phyloP scores from a whole-genome alignment of 2,329 filamentous ascomycete genomes.

The Diplodia intermedia region DNA sequence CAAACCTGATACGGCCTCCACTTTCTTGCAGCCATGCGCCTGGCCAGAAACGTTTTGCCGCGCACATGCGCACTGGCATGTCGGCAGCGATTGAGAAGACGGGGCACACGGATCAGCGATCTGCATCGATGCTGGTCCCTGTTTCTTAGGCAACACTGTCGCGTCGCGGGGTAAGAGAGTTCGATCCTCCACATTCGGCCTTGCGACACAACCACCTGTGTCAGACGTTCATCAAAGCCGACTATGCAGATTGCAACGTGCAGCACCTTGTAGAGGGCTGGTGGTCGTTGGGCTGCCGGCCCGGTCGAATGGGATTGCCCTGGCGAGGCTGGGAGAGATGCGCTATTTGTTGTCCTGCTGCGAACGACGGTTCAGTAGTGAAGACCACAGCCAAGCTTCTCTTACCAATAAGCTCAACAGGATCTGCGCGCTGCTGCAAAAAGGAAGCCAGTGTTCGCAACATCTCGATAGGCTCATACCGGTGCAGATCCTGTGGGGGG shows the following conservation, averaged over 20 bases:
- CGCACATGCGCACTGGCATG: neutral
- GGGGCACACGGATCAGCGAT: slow-evolving; percentile 10
- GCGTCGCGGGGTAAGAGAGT: neutral
- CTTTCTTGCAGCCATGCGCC: neutral
- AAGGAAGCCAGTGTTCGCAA: neutral
- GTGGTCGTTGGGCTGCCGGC: neutral
- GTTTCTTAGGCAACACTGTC: slow-evolving; percentile 1
- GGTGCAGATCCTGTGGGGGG: neutral
- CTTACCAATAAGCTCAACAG: slow-evolving; percentile 1
- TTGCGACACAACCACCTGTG: neutral
- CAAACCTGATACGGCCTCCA: slow-evolving; percentile 1
- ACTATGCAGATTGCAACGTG: neutral
- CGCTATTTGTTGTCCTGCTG: neutral
- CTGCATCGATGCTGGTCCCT: slow-evolving; percentile 16
- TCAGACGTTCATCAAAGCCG: neutral
- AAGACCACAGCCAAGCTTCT: neutral
- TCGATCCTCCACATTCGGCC: slow-evolving; percentile 6
- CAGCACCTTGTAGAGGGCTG: neutral
- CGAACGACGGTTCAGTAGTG: neutral
- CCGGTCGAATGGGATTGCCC: neutral
- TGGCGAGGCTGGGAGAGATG: neutral
- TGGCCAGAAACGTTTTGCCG: neutral
- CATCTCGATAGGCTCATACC: neutral
- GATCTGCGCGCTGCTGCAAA: neutral
- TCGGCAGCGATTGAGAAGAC: neutral